These are phyloP conservation scores for Salix suchowensis DNA, from an alignment of 345 rosid genomes.

Conservation along the genomic window DNA sequence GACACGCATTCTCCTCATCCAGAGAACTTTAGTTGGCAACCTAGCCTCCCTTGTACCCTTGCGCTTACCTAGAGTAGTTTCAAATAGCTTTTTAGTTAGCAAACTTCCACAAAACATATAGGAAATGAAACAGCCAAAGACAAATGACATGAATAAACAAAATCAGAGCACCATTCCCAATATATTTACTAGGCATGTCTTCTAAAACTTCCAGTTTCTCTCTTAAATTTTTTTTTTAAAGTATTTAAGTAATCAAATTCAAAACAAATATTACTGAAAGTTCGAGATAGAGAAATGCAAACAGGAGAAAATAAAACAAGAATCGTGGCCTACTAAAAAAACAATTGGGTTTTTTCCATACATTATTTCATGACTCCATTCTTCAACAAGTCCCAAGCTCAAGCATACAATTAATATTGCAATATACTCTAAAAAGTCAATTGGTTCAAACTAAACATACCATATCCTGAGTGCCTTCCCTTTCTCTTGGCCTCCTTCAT, in stretches of 20 bases:
- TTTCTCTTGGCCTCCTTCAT: slow-evolving; percentile 87
- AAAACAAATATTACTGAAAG: not conserved
- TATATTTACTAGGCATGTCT: not conserved
- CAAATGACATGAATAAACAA: not conserved
- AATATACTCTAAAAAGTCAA: not conserved
- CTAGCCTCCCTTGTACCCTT: slow-evolving; percentile 98
- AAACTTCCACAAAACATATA: not conserved
- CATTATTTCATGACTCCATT: not conserved
- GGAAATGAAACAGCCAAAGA: not conserved
- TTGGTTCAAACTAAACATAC: slow-evolving; percentile 29
- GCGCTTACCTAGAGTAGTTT: slow-evolving; percentile 58
- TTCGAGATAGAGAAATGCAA: not conserved
- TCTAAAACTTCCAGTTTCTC: not conserved
- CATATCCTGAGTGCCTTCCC: slow-evolving; percentile 97
- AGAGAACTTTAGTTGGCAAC: slow-evolving; percentile 81
- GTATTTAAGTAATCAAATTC: not conserved
- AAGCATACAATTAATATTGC: not conserved
- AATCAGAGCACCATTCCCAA: not conserved
- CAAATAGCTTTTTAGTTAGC: not conserved
- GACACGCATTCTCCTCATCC: slow-evolving; percentile 98
- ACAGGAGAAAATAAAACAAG: not conserved
- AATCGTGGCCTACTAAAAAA: not conserved
- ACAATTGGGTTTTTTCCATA: not conserved
- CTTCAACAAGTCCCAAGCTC: not conserved
- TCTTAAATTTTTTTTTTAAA: not conserved